phyloP scores from a whole-genome alignment of 176 grass and related monocot species.

The Bolboschoenus planiculmis region DNA sequence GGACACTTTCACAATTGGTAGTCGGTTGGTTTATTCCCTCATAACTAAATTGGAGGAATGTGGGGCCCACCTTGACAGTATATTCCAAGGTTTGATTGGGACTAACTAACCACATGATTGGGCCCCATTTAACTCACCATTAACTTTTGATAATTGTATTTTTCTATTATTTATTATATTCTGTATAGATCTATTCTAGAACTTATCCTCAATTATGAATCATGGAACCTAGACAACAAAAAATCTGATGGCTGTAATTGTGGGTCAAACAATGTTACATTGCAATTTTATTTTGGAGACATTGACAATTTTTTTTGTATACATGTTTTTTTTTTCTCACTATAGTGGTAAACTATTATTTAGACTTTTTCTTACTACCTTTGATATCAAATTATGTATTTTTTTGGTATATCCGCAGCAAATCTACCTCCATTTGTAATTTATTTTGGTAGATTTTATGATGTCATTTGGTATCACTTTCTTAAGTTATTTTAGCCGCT shows the following conservation, averaged over 20 bases:
- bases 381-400: no score
- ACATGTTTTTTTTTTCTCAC: no score
- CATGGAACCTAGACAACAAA: neutral
- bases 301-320: no score
- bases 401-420: no score
- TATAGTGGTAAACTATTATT: no score
- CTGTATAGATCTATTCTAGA: neutral
- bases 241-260: neutral
- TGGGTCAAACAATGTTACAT: neutral
- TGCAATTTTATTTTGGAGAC: neutral
- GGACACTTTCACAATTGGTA: neutral
- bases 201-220: neutral
- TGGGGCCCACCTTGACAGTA: constrained; percentile 3
- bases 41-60: neutral
- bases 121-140: neutral
- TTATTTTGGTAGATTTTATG: no score
- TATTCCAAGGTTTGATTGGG: neutral
- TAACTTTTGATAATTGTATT: no score
- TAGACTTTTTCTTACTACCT: no score
- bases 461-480: no score
- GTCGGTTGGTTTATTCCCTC: neutral
- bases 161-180: neutral
- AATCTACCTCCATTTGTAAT: no score
- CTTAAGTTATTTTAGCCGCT: no score
- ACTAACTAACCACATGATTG: constrained; percentile 16